phyloP scores from a whole-genome alignment of 1,284 basidiomycete species.

The Puccinia polysora region DNA sequence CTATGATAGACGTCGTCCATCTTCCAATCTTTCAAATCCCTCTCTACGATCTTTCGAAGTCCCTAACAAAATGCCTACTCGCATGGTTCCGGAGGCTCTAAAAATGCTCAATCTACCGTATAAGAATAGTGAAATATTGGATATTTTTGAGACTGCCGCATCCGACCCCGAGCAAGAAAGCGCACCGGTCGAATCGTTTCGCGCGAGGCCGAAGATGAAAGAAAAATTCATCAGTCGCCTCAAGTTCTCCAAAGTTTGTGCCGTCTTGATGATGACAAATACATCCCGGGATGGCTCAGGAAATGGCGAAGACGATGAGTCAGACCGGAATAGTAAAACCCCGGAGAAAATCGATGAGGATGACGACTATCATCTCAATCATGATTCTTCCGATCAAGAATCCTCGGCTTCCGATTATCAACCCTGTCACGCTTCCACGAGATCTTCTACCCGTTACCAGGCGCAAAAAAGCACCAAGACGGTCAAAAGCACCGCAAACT shows the following conservation, averaged over 20 bases:
- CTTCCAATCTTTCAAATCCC: neutral
- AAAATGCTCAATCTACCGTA: conserved; percentile 24
- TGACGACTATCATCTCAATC: neutral
- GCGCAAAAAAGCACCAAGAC: neutral
- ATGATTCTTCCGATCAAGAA: neutral
- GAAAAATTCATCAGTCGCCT: conserved; percentile 12
- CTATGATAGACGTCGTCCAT: neutral
- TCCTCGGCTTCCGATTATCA: conserved; percentile 16
- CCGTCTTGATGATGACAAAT: conserved; percentile 24
- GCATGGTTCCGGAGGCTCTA: conserved; percentile 22
- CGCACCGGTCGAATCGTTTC: neutral
- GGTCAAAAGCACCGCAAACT: neutral
- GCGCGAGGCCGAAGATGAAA: neutral
- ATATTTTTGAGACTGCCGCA: conserved; percentile 31
- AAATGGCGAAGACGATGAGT: neutral
- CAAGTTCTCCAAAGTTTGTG: conserved; percentile 33
- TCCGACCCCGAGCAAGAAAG: conserved; percentile 18
- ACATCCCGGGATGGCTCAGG: neutral
- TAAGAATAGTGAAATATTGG: conserved; percentile 27
- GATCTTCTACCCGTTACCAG: neutral
- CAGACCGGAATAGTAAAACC: neutral
- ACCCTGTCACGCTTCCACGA: neutral
- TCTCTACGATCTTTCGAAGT: neutral
- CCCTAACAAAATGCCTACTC: neutral
- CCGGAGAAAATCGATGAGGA: neutral